Evolutionary conservation across 345 rosid species (phyloP).

Genomic region (Nasturtium officinale): DNA sequence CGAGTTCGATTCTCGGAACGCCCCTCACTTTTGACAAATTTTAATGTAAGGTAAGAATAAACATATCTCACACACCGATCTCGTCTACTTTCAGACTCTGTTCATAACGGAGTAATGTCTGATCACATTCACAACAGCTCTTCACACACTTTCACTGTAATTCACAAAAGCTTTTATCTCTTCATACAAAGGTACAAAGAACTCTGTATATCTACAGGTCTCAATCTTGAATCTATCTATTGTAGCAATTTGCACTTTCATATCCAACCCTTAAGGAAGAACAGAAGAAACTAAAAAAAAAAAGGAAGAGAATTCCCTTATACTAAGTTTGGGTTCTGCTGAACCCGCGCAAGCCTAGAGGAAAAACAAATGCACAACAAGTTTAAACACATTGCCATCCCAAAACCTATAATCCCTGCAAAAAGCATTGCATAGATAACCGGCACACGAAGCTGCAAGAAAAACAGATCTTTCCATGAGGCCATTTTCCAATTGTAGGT

Average conservation of each 20-base stretch:
- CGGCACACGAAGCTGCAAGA: conserved; percentile 66
- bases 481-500: background rate
- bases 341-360: conserved; percentile 50
- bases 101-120: background rate
- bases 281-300: conserved; percentile 9
- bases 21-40: conserved; percentile 40
- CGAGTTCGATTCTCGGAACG: conserved; percentile 78
- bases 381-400: conserved; percentile 76
- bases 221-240: conserved; percentile 9
- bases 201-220: conserved; percentile 19
- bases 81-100: background rate
- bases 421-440: conserved; percentile 65
- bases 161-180: background rate
- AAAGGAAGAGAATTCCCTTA: conserved; percentile 42
- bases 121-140: conserved; percentile 9
- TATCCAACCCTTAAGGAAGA: conserved; percentile 9
- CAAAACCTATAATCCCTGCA: conserved; percentile 74
- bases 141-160: conserved; percentile 15
- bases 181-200: conserved; percentile 27
- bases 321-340: conserved; percentile 52
- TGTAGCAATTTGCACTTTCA: conserved; percentile 17
- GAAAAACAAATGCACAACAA: conserved; percentile 55
- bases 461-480: background rate
- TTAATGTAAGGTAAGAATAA: background rate
- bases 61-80: background rate